A percentile compares a stretch with the other conserved stretches of the same genome.
phyloP scores from a whole-genome alignment of 108 stramenopile genomes.

The Hondaea fermentalgiana region DNA sequence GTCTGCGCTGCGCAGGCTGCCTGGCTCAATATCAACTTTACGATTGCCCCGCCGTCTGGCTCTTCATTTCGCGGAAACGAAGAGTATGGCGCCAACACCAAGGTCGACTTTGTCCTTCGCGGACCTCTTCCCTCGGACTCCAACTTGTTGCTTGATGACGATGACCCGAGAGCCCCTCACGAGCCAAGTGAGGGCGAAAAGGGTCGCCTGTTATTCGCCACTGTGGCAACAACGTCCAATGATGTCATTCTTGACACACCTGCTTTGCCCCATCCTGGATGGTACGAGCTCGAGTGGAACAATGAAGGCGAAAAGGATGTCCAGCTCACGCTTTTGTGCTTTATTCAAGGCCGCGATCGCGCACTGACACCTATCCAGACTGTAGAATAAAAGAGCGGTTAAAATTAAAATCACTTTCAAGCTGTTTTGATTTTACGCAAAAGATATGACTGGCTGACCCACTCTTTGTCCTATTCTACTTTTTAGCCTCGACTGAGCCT shows the following conservation, averaged over 20 bases:
- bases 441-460: too few species aligned
- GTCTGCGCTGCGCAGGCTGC: neutral
- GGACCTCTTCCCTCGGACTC: neutral
- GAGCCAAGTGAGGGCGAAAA: neutral
- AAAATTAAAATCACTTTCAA: neutral
- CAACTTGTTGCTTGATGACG: neutral
- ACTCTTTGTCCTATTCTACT: too few species aligned
- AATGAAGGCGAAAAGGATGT: neutral
- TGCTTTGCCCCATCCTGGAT: neutral
- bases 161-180: neutral
- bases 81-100: neutral
- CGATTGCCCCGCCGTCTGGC: neutral
- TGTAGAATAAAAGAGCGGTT: neutral
- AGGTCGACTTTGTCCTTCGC: neutral
- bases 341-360: neutral
- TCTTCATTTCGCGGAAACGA: neutral
- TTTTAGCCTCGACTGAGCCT: too few species aligned
- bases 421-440: too few species aligned
- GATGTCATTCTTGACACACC: neutral
- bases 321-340: neutral
- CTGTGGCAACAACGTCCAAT: neutral
- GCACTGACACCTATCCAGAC: neutral
- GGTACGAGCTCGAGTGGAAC: constrained; percentile 4
- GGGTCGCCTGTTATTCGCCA: neutral
- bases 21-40: neutral